Evolutionary conservation across 2,329 filamentous ascomycete genomes (phyloP), one percentile per base, ranked within the genome.

Genomic region (Fusarium temperatum): DNA sequence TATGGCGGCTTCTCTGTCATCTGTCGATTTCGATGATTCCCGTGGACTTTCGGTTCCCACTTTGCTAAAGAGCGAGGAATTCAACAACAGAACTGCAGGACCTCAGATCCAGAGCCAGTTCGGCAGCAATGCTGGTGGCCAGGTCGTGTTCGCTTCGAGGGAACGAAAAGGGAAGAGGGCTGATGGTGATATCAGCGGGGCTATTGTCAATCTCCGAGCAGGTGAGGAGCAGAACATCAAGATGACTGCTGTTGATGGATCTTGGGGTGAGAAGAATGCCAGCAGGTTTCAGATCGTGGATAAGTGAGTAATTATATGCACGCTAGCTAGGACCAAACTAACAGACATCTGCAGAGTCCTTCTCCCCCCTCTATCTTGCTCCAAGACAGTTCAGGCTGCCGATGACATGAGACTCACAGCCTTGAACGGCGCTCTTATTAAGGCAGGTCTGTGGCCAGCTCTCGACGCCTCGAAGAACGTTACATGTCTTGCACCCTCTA

Each of bases 401-500:
- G 51, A 57, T 5, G 71, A 75, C 35, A 39, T 51, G 14, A 64
- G 57, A 18, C 75, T 77, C 7, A 26, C 41, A 1, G 67, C 60
- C 11, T 30, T 77, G 18, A 68, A 76, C 15, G 28, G 22, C 2
- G 74, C 74, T 4, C 47, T 77, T 4, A 66, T 70, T 32, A 75
- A 56, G 51, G 66, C 74, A 1, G 53, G 59, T 2, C 24, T 77
- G 35, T 77, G 69, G 69, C 62, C 72, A 3, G 57, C 56, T 6
- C 63, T 77, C 4, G 69, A 77, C 28, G 51, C 68, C 4, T 66
- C 72, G 3, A 62, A 30, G 50, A 77, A 77, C 47, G 70, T 77
- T 1, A 76, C 75, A 6, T 77, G 75, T n/a, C 74, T 77, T 39
- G 75, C 70, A 12, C 75, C 75, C 1, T 69, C 74, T 9, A 76